A percentile compares a stretch with the other conserved stretches of the same genome.
These are phyloP conservation scores for Penicillium daleae DNA, from an alignment of 495 filamentous ascomycete species.

Conservation along the genomic window DNA sequence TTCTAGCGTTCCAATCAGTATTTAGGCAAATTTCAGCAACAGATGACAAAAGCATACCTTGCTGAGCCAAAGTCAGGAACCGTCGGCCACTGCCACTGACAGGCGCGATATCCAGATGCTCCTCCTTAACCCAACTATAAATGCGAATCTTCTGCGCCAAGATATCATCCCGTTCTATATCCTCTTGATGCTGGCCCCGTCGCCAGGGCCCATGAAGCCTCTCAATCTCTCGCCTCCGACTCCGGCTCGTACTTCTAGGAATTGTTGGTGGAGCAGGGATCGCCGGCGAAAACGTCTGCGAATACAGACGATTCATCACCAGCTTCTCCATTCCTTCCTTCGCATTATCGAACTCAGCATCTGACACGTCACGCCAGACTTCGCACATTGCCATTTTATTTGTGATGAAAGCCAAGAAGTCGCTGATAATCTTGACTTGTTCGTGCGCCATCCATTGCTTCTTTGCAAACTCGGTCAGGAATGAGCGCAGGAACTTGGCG, in stretches of 20 bases:
- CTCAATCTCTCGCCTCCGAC: constrained; percentile 68
- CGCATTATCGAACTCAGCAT: constrained; percentile 97
- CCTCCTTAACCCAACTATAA: constrained; percentile 92
- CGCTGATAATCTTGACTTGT: constrained; percentile 96
- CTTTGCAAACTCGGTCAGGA: constrained; percentile 93
- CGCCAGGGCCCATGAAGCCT: constrained; percentile 77
- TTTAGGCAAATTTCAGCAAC: not conserved
- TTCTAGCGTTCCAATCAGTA: constrained; percentile 57
- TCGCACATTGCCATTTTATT: constrained; percentile 99
- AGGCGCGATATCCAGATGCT: constrained; percentile 93
- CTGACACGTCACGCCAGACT: constrained; percentile 93
- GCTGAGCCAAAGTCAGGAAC: constrained; percentile 86
- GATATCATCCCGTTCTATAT: constrained; percentile 94
- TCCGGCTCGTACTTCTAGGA: constrained; percentile 62
- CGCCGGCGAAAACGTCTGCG: constrained; percentile 93
- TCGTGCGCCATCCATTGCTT: constrained; percentile 99
- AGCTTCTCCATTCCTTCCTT: constrained; percentile 99
- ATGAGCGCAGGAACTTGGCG: constrained; percentile 91
- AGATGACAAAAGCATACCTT: constrained; percentile 59
- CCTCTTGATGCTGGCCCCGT: constrained; percentile 95
- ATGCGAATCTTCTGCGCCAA: constrained; percentile 95
- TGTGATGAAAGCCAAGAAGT: constrained; percentile 96
- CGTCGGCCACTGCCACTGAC: constrained; percentile 80
- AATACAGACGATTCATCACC: constrained; percentile 97
- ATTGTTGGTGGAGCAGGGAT: constrained; percentile 82